Percentiles rank a stretch among this genome's conserved stretches.
Evolutionary conservation across 2,329 filamentous ascomycete genomes (phyloP).

Genomic region (Basipetospora chlamydospora): DNA sequence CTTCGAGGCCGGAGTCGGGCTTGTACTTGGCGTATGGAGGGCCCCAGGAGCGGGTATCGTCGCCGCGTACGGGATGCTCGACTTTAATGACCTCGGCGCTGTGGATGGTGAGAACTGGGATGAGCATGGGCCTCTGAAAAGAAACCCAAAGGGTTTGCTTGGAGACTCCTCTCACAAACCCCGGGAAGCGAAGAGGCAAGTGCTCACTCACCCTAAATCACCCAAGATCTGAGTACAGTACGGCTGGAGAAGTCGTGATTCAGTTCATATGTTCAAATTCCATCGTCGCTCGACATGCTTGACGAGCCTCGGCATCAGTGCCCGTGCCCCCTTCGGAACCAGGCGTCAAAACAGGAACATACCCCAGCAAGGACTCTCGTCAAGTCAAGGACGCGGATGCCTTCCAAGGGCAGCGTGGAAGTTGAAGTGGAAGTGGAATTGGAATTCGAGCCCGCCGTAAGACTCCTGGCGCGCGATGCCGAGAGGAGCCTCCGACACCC

Average conservation of each 20-base stretch:
- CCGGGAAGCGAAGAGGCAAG: too few species aligned
- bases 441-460: too few species aligned
- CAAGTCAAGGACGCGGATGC: slow-evolving; percentile 88
- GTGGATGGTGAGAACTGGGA: background rate
- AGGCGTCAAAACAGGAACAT: slow-evolving; percentile 21
- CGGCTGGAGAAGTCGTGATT: slow-evolving; percentile 40
- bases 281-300: too few species aligned
- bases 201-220: slow-evolving; percentile 65
- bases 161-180: too few species aligned
- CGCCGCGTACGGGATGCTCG: slow-evolving; percentile 79
- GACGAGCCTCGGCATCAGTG: too few species aligned
- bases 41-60: slow-evolving; percentile 93
- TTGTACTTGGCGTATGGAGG: slow-evolving; percentile 80
- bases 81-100: slow-evolving; percentile 96
- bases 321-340: too few species aligned
- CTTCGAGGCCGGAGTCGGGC: slow-evolving; percentile 39
- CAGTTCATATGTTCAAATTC: slow-evolving; percentile 7
- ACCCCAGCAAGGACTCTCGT: slow-evolving; percentile 90
- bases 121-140: too few species aligned
- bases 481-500: too few species aligned
- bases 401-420: slow-evolving; percentile 56
- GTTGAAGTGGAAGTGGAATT: too few species aligned
- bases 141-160: too few species aligned
- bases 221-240: slow-evolving; percentile 96
- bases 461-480: too few species aligned